Evolutionary conservation across 73 alveolate genomes (phyloP).

Genomic region (Uronychia setigera): DNA sequence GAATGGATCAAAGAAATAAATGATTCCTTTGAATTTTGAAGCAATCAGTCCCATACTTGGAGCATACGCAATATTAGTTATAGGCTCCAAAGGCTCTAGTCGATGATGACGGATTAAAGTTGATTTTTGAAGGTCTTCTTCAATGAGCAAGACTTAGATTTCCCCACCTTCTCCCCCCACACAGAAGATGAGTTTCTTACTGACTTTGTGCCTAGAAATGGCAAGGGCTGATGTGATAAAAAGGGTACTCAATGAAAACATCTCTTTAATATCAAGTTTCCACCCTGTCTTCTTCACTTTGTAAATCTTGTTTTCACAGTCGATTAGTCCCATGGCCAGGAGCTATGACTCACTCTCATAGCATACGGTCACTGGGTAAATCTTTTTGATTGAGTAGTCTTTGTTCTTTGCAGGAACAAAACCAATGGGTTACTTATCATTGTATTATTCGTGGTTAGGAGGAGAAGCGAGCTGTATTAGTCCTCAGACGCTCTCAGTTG

Average conservation of each 20-base stretch:
- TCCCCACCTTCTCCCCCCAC: constrained; percentile 41
- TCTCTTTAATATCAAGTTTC: constrained; percentile 16
- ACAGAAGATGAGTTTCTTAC: constrained; percentile 25
- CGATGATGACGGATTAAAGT: not conserved
- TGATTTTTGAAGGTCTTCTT: constrained; percentile 8
- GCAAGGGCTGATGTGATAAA: constrained; percentile 17
- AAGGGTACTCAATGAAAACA: constrained; percentile 10
- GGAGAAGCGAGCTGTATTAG: not conserved
- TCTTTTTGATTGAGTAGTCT: constrained; percentile 29
- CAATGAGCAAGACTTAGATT: constrained; percentile 12
- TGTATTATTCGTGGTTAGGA: not conserved
- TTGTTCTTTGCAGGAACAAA: constrained; percentile 1
- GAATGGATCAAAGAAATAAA: constrained; percentile 49
- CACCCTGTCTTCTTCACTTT: constrained; percentile 31
- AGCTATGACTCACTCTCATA: constrained; percentile 22
- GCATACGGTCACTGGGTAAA: constrained; percentile 44
- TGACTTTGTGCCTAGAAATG: constrained; percentile 32
- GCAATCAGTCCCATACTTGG: constrained; percentile 35
- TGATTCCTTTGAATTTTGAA: constrained; percentile 32
- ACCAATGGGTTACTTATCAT: not conserved
- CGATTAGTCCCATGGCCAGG: constrained; percentile 49
- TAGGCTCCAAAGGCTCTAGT: constrained; percentile 9
- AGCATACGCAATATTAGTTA: constrained; percentile 1
- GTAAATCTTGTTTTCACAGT: constrained; percentile 45
- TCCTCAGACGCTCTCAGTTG: not conserved